Evolutionary conservation across 371 early-diverging fungal genomes (phyloP).

Genomic region (Smittium culicis): DNA sequence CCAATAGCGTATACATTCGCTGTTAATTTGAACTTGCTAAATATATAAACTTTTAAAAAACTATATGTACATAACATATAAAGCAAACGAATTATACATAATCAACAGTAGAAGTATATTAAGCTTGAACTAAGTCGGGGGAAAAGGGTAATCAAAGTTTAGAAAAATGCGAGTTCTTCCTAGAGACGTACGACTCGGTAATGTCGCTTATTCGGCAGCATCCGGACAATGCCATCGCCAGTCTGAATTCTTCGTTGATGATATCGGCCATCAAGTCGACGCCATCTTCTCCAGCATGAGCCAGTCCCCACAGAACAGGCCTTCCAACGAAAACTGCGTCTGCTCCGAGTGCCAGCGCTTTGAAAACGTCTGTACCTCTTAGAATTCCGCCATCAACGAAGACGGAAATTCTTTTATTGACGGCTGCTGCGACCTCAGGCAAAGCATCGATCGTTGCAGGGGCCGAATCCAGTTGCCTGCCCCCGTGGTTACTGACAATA

Average conservation of each 20-base stretch:
- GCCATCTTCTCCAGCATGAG: conserved; percentile 30
- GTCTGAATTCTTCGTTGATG: conserved; percentile 46
- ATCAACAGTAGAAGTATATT: neutral
- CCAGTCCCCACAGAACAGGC: conserved; percentile 53
- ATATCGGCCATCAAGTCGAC: conserved; percentile 20
- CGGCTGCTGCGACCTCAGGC: conserved; percentile 64
- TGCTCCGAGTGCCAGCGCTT: conserved; percentile 90
- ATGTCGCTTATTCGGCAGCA: conserved; percentile 22
- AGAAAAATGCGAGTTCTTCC: neutral
- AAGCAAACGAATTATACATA: too few relatives aligned
- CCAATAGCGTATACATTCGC: too few relatives aligned
- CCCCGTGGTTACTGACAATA: conserved; percentile 90
- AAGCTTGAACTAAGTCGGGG: neutral
- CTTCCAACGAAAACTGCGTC: conserved; percentile 86
- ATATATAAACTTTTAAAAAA: neutral
- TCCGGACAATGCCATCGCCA: conserved; percentile 50
- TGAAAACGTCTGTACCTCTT: conserved; percentile 78
- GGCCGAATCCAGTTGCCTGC: conserved; percentile 80
- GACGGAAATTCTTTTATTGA: conserved; percentile 53
- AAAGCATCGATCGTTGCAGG: conserved; percentile 64
- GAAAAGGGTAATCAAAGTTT: neutral
- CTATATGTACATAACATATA: neutral
- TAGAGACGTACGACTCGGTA: conserved; percentile 7
- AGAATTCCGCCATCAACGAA: conserved; percentile 88
- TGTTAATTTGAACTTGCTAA: too few relatives aligned